These are phyloP conservation scores for Myxozyma melibiosi DNA, from an alignment of 805 yeast species.

Conservation along the genomic window DNA sequence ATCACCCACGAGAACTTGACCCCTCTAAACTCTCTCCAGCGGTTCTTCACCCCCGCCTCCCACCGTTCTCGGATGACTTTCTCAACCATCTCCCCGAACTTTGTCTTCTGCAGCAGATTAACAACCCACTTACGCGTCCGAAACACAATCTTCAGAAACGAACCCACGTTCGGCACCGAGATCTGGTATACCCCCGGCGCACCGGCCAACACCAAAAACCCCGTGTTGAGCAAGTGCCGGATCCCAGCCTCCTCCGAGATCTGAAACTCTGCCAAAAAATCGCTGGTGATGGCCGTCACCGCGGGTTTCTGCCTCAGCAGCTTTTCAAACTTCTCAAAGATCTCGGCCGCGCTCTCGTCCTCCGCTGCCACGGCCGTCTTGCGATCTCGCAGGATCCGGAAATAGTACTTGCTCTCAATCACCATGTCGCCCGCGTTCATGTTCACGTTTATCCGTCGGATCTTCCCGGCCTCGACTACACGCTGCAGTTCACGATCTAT, in stretches of 20 bases:
- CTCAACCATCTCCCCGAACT: constrained; percentile 46
- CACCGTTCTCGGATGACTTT: constrained; percentile 39
- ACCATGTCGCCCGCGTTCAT: constrained; percentile 41
- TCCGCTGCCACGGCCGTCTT: neutral
- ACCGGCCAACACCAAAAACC: constrained; percentile 44
- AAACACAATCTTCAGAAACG: constrained; percentile 41
- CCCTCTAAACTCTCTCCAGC: constrained; percentile 55
- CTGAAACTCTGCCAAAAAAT: constrained; percentile 35
- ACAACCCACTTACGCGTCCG: constrained; percentile 44
- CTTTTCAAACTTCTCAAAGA: constrained; percentile 23
- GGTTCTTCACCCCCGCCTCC: constrained; percentile 35
- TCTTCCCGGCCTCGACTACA: constrained; percentile 34
- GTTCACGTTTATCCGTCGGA: constrained; percentile 40
- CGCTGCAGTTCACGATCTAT: constrained; percentile 42
- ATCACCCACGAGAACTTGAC: constrained; percentile 55
- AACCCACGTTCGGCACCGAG: constrained; percentile 45
- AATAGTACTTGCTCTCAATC: constrained; percentile 36
- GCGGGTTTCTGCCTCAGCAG: constrained; percentile 38
- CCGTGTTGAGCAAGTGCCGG: constrained; percentile 36
- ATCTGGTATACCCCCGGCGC: constrained; percentile 40
- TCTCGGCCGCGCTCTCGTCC: neutral
- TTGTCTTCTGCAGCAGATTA: constrained; percentile 38
- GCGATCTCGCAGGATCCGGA: constrained; percentile 12
- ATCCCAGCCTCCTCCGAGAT: constrained; percentile 25
- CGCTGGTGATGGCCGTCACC: constrained; percentile 36